These are phyloP conservation scores for Trametes gibbosa DNA, from an alignment of 768 basidiomycete genomes.

Conservation along the genomic window DNA sequence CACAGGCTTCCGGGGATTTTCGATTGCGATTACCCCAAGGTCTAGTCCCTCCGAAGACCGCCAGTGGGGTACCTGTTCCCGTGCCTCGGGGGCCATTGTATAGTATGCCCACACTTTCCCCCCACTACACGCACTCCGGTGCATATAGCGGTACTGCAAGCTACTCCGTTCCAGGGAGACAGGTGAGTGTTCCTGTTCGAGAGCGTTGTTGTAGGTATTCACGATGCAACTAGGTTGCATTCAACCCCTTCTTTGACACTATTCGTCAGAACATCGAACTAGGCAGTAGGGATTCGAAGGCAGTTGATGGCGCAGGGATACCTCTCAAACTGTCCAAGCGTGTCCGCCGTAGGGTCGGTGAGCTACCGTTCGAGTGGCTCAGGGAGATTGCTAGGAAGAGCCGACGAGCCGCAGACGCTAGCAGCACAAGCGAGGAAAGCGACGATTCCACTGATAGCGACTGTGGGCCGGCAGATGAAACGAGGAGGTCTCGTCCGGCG, in stretches of 20 bases:
- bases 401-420: slow-evolving; percentile 24
- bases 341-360: slow-evolving; percentile 44
- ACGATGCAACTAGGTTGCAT: slow-evolving; percentile 34
- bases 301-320: slow-evolving; percentile 67
- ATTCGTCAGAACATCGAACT: slow-evolving; percentile 88
- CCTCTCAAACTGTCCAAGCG: slow-evolving; percentile 56
- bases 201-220: background rate
- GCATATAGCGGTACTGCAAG: background rate
- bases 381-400: slow-evolving; percentile 64
- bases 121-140: slow-evolving; percentile 12
- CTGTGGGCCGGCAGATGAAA: slow-evolving; percentile 15
- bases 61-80: background rate
- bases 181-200: background rate
- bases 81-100: slow-evolving; percentile 7
- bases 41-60: background rate
- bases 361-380: slow-evolving; percentile 81
- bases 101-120: slow-evolving; percentile 18
- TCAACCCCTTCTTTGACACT: slow-evolving; percentile 94
- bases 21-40: slow-evolving; percentile 9
- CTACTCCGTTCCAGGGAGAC: slow-evolving; percentile 12
- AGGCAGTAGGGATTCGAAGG: slow-evolving; percentile 36
- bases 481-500: background rate
- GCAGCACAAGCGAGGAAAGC: slow-evolving; percentile 18
- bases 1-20: background rate
- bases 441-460: slow-evolving; percentile 1